Percentiles rank a stretch among this genome's conserved stretches.
Evolutionary conservation across 2,329 filamentous ascomycete species (phyloP).

Genomic region (Tolypocladium amazonense): DNA sequence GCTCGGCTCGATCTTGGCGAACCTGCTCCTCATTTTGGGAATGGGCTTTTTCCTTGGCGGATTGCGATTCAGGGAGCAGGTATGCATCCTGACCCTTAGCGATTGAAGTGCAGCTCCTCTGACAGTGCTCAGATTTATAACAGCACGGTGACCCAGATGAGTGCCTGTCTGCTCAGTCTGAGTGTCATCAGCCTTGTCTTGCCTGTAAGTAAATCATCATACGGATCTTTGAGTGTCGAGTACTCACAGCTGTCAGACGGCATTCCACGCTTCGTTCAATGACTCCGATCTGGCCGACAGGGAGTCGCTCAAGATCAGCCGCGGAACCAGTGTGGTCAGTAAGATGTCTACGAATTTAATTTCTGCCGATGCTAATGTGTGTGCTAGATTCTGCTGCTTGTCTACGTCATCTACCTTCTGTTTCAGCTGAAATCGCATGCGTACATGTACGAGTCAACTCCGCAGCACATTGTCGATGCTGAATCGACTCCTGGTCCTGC

Average conservation of each 20-base stretch:
- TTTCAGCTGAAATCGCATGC: constrained; percentile 90
- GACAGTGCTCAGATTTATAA: constrained; percentile 61
- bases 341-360: not conserved
- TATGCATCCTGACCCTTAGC: not conserved
- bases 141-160: constrained; percentile 93
- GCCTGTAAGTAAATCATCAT: constrained; percentile 43
- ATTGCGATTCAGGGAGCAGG: constrained; percentile 73
- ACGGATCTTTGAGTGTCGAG: too few species aligned
- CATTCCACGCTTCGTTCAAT: constrained; percentile 81
- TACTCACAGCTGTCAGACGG: constrained; percentile 51
- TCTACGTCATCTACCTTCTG: constrained; percentile 74
- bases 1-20: constrained; percentile 81
- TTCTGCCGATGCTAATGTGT: not conserved
- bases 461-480: constrained; percentile 85
- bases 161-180: constrained; percentile 80
- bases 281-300: constrained; percentile 50
- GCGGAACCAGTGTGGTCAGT: constrained; percentile 75
- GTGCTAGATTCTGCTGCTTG: constrained; percentile 57
- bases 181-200: constrained; percentile 83
- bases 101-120: not conserved
- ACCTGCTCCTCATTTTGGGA: constrained; percentile 77
- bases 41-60: constrained; percentile 88
- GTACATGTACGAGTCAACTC: constrained; percentile 87
- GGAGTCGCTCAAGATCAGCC: constrained; percentile 73
- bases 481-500: constrained; percentile 79